These are phyloP conservation scores for Umbellularia californica DNA, from an alignment of 164 flowering plant genomes.

Conservation along the genomic window DNA sequence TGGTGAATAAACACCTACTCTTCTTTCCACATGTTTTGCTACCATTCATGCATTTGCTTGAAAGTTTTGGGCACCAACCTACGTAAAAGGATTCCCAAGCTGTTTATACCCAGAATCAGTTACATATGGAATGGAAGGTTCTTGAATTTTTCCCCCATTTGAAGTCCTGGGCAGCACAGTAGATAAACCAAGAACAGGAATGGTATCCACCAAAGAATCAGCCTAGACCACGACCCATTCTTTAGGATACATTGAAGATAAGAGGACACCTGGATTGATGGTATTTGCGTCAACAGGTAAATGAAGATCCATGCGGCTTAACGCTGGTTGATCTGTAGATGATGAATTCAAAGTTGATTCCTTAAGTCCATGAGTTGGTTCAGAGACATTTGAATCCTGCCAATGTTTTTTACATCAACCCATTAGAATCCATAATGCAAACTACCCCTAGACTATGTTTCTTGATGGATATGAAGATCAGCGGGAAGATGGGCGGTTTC, in stretches of 20 bases:
- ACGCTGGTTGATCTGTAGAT: constrained; percentile 2
- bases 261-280: constrained; percentile 9
- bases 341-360: constrained; percentile 4
- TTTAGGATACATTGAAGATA: constrained; percentile 20
- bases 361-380: neutral
- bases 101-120: constrained; percentile 21
- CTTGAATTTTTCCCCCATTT: constrained; percentile 19
- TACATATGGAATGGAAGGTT: constrained; percentile 12
- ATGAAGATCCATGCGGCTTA: neutral
- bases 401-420: constrained; percentile 12
- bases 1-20: constrained; percentile 4
- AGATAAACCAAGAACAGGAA: constrained; percentile 13
- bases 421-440: too few species aligned
- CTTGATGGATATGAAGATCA: too few species aligned
- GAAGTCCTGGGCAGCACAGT: constrained; percentile 10
- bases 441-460: too few species aligned
- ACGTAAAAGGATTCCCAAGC: constrained; percentile 11
- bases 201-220: constrained; percentile 12
- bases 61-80: constrained; percentile 15
- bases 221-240: constrained; percentile 20
- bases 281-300: constrained; percentile 10
- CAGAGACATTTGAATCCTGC: constrained; percentile 5
- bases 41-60: constrained; percentile 3
- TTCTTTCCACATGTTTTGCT: too few species aligned
- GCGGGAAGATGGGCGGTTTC: too few species aligned